These are phyloP conservation scores for Secale cereale DNA, from an alignment of 176 grass and related monocot species.

Conservation along the genomic window DNA sequence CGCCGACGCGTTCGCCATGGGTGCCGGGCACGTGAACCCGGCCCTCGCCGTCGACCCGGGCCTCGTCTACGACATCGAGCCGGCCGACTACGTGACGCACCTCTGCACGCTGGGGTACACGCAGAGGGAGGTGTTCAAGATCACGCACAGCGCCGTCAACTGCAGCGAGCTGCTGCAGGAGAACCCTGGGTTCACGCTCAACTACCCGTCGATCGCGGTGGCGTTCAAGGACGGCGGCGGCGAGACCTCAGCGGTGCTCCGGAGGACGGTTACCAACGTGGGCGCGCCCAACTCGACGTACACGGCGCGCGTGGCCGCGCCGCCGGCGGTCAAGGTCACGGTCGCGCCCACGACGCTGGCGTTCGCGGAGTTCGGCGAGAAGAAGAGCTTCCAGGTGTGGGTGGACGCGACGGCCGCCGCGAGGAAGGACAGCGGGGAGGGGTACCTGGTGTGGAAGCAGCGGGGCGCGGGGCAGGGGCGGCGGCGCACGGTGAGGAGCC, in stretches of 20 bases:
- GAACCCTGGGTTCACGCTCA: conserved; percentile 60
- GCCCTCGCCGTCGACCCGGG: conserved; percentile 62
- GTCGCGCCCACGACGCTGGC: conserved; percentile 50
- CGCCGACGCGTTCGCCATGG: conserved; percentile 56
- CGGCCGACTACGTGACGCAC: conserved; percentile 67
- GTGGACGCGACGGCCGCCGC: conserved; percentile 32
- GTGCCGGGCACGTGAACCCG: conserved; percentile 70
- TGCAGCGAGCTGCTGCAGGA: conserved; percentile 35
- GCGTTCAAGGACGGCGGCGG: conserved; percentile 38
- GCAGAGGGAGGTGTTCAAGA: conserved; percentile 61
- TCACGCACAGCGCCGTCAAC: conserved; percentile 64
- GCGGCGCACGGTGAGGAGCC: conserved; percentile 81
- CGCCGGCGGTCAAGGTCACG: conserved; percentile 38
- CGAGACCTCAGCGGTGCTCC: conserved; percentile 24
- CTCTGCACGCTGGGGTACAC: conserved; percentile 83
- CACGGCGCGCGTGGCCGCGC: conserved; percentile 43
- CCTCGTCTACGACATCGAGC: conserved; percentile 68
- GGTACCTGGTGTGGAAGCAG: conserved; percentile 67
- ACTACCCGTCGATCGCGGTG: conserved; percentile 83
- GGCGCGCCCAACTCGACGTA: conserved; percentile 58
- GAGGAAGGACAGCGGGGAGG: conserved; percentile 32
- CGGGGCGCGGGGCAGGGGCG: conserved; percentile 29
- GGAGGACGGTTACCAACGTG: conserved; percentile 68
- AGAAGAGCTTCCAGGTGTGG: conserved; percentile 48
- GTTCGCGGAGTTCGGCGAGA: conserved; percentile 56